phyloP scores from a whole-genome alignment of 495 filamentous ascomycete species.

The Apiosordaria backusii region DNA sequence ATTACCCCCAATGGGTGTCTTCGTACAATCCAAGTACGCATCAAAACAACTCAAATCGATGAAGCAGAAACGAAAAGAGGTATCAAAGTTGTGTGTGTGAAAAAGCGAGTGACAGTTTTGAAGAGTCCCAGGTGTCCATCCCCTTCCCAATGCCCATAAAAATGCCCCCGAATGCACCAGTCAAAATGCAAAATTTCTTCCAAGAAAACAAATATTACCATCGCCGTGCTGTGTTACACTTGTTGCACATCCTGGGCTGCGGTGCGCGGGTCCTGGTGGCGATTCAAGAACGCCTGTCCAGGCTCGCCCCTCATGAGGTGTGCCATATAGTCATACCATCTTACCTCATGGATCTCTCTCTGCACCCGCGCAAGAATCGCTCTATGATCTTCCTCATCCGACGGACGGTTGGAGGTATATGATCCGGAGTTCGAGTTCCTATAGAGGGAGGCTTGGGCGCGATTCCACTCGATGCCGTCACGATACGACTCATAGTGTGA shows the following conservation, averaged over 20 bases:
- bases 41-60: neutral
- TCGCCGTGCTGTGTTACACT: neutral
- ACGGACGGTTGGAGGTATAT: neutral
- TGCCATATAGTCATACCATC: neutral
- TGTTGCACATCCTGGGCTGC: neutral
- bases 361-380: neutral
- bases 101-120: neutral
- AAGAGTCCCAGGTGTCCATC: neutral
- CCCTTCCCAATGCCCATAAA: neutral
- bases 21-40: neutral
- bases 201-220: neutral
- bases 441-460: neutral
- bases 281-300: neutral
- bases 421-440: neutral
- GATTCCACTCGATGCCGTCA: neutral
- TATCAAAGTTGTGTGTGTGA: neutral
- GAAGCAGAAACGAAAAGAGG: slow-evolving; percentile 20
- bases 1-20: neutral
- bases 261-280: neutral
- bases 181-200: neutral
- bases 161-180: neutral
- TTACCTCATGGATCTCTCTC: neutral
- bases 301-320: neutral
- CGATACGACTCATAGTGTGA: neutral
- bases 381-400: neutral